These are phyloP conservation scores for Austroboletus olivaceoglutinosus DNA, from an alignment of 1,284 basidiomycete species.

Conservation along the genomic window DNA sequence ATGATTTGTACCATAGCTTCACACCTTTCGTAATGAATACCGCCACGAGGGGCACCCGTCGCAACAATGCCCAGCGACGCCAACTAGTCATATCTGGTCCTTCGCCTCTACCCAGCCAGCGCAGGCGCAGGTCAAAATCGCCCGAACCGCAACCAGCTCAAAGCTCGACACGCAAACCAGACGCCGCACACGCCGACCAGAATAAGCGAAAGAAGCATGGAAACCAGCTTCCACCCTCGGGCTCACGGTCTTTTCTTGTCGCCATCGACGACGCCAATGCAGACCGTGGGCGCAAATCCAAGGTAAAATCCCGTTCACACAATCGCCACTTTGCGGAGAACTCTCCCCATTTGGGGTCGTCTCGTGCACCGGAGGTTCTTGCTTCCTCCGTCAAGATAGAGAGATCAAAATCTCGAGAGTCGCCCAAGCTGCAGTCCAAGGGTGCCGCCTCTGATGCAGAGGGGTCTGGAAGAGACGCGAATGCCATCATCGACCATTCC, in stretches of 20 bases:
- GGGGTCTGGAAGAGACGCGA: slow-evolving; percentile 21
- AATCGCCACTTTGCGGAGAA: slow-evolving; percentile 28
- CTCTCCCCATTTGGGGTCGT: slow-evolving; percentile 4
- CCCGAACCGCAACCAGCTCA: slow-evolving; percentile 22
- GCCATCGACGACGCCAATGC: slow-evolving; percentile 26
- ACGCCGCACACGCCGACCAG: slow-evolving; percentile 18
- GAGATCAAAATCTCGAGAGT: slow-evolving; percentile 33
- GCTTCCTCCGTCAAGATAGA: slow-evolving; percentile 18
- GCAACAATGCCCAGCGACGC: slow-evolving; percentile 24
- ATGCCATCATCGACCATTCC: slow-evolving; percentile 20
- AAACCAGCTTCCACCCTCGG: slow-evolving; percentile 13
- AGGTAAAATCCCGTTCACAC: slow-evolving; percentile 29
- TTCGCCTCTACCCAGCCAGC: slow-evolving; percentile 13
- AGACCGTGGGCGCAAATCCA: slow-evolving; percentile 34
- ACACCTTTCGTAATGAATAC: slow-evolving; percentile 19
- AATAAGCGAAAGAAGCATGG: slow-evolving; percentile 32
- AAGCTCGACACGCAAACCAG: slow-evolving; percentile 15
- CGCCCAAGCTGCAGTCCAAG: slow-evolving; percentile 19
- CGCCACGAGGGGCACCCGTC: slow-evolving; percentile 23
- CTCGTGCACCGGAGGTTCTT: slow-evolving; percentile 15
- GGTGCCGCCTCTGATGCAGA: slow-evolving; percentile 27
- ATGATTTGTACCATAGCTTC: slow-evolving; percentile 3
- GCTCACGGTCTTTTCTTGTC: slow-evolving; percentile 26
- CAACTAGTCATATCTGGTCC: slow-evolving; percentile 20
- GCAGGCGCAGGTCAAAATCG: slow-evolving; percentile 29